Evolutionary conservation across 208 protist species (phyloP).

Genomic region (Trichomonas gallinae): DNA sequence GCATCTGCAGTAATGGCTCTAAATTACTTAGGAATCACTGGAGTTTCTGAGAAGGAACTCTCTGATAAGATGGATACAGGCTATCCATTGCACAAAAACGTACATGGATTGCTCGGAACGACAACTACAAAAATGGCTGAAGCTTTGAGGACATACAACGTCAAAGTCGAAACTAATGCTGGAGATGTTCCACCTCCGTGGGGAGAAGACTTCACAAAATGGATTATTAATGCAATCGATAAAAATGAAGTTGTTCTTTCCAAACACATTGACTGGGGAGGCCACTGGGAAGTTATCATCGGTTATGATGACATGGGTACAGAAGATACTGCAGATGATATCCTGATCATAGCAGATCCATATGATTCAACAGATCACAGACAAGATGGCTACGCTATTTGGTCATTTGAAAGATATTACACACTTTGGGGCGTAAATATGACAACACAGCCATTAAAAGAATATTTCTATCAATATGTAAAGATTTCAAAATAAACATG

Average conservation of each 20-base stretch:
- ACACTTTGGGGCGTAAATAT: background rate
- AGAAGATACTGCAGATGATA: background rate
- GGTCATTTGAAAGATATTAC: background rate
- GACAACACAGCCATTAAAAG: background rate
- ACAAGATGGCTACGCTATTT: background rate
- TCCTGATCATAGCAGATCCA: background rate
- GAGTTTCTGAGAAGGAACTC: background rate
- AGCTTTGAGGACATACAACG: background rate
- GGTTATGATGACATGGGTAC: background rate
- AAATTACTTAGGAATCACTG: background rate
- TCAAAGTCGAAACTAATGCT: background rate
- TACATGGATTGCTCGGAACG: background rate
- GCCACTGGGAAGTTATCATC: background rate
- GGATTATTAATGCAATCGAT: background rate
- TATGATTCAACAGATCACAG: background rate
- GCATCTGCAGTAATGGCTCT: background rate
- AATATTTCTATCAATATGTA: background rate
- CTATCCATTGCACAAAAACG: too few species aligned
- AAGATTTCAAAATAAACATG: background rate
- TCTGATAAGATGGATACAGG: background rate
- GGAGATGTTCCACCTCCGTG: too few species aligned
- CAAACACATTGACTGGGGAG: background rate
- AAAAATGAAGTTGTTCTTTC: background rate
- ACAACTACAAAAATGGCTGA: background rate
- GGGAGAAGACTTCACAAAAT: background rate